Evolutionary conservation across 2,329 filamentous ascomycete genomes (phyloP), one percentile per base, ranked within the genome.

Genomic region (Nemania bipapillata): DNA sequence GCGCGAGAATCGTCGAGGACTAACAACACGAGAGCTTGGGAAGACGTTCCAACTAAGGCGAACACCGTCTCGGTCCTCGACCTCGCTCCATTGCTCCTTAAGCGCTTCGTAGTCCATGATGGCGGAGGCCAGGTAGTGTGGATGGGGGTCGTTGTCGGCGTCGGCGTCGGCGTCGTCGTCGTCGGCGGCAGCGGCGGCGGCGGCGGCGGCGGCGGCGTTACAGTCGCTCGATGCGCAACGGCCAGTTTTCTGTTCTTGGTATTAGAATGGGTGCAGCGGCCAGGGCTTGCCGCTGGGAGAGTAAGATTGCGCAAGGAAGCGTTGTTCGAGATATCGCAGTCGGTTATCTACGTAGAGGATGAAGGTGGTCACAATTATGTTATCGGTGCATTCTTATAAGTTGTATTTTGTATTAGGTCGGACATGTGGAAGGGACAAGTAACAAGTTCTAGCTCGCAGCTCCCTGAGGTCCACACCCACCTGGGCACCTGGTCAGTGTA

Each of bases 41-140:
- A 99, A 97, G 70, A 96, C 96, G 80, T 99, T 99, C 96, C 96
- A 99, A 83, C 95, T 97, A 74, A 99, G 87, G 72, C 96, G 91
- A 78, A 98, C 89, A 70, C 96, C 96, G 89, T 99, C 96, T 75
- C 93, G 90, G 79, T 99, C 96, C 85, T 99, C 96, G 67, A 97
- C 91, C 81, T 97, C 94, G 78, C 91, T 93, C 94, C 94, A 97
- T 84, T 95, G 92, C 83, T 97, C 94, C 84, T 97, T 97, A 74
- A 97, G 84, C 74, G 90, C 87, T 81, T 97, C 94, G 86, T 93
- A 97, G 80, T 97, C 94, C 94, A 97, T 97, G 55, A 58, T 74
- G 66, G 15, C 40, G 9, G 15, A n/a, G 63, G 35, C n/a, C 11
- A 35, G 54, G 40, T 47, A 22, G 22, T 5, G 63, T 56, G 40